Percentiles rank a stretch among this genome's conserved stretches.
phyloP scores from a whole-genome alignment of 2,329 filamentous ascomycete species.

The Coleophoma eucalyptorum region DNA sequence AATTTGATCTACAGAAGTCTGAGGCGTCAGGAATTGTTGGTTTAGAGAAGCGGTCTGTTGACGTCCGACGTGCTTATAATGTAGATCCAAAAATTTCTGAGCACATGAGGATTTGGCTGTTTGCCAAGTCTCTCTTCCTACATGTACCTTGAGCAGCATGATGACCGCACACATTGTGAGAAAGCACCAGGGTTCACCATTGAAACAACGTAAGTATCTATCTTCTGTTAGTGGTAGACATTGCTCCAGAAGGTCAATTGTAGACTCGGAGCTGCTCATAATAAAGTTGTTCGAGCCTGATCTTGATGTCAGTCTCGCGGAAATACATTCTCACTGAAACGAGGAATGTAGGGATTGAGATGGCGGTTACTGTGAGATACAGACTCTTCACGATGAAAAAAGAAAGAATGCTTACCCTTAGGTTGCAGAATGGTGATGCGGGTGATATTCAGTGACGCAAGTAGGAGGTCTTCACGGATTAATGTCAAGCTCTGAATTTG shows the following conservation, averaged over 20 bases:
- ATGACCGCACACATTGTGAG: constrained; percentile 59
- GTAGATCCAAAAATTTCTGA: constrained; percentile 55
- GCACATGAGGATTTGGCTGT: constrained; percentile 55
- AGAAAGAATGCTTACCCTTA: constrained; percentile 22
- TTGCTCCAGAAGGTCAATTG: constrained; percentile 56
- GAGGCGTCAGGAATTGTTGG: background rate
- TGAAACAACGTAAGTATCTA: constrained; percentile 53
- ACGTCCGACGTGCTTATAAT: constrained; percentile 22
- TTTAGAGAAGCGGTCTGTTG: background rate
- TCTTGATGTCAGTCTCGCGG: constrained; percentile 8
- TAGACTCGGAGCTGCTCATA: constrained; percentile 58
- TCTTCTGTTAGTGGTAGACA: constrained; percentile 59
- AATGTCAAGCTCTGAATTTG: constrained; percentile 57
- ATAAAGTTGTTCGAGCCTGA: constrained; percentile 54
- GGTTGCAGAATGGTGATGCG: constrained; percentile 59
- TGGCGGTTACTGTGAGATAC: background rate
- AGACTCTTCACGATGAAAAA: background rate
- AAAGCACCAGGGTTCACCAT: constrained; percentile 61
- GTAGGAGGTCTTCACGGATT: constrained; percentile 55
- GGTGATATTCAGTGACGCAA: constrained; percentile 57
- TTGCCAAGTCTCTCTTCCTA: constrained; percentile 53
- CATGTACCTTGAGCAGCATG: constrained; percentile 55
- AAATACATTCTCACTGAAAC: too few species aligned
- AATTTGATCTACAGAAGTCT: background rate
- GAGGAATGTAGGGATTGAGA: background rate